Conservation (phyloP, 805 yeast species). For the Kluyveromyces starmeri region DNA sequence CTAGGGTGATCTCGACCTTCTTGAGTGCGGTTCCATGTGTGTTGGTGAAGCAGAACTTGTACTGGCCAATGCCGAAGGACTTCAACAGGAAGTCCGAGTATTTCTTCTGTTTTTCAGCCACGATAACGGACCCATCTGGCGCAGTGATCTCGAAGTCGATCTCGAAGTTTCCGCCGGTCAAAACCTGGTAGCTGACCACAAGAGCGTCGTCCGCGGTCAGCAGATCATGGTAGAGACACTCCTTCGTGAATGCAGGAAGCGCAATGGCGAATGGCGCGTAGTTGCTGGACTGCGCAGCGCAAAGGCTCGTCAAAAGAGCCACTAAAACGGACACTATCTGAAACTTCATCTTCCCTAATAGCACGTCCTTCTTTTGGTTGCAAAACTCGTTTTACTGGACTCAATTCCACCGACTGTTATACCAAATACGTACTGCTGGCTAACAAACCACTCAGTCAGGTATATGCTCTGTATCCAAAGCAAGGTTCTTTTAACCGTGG, state of each 20-base stretch:
- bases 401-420: too few species aligned
- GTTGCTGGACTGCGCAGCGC: conserved; percentile 16
- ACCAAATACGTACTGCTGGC: too few species aligned
- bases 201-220: conserved; percentile 31
- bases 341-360: not conserved
- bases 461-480: too few species aligned
- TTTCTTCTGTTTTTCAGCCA: conserved; percentile 47
- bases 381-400: too few species aligned
- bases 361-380: too few species aligned
- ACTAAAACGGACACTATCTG: not conserved
- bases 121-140: conserved; percentile 43
- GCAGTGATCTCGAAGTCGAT: conserved; percentile 52
- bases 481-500: too few species aligned
- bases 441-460: too few species aligned
- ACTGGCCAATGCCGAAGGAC: conserved; percentile 52
- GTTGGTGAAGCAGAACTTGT: conserved; percentile 57
- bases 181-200: conserved; percentile 41
- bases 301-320: conserved; percentile 4
- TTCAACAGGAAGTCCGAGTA: conserved; percentile 54
- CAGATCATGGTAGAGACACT: conserved; percentile 35
- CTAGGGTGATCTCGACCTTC: conserved; percentile 54
- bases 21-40: conserved; percentile 56
- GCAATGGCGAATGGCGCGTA: conserved; percentile 31
- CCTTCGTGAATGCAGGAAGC: conserved; percentile 36
- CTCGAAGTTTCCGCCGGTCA: conserved; percentile 61